Base-by-base conservation (phyloP, 1,284 basidiomycete species). In the Anthracocystis walkeri region DNA sequence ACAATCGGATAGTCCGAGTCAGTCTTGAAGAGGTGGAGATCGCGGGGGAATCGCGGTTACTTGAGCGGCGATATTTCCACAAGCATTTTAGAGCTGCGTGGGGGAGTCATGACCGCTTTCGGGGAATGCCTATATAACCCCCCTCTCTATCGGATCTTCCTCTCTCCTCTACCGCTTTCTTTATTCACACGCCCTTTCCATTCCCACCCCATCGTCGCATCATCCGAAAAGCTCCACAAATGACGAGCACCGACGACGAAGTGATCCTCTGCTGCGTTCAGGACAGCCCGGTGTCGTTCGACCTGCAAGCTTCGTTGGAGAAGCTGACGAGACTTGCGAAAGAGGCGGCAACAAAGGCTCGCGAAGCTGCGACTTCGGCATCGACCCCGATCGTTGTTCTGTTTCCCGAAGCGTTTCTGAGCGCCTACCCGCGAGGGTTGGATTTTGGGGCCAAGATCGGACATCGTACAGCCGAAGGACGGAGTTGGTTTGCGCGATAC, bases 371-470 rank as follows among this genome's bases (percentile, higher is more conserved):
- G 0, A 29, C 53, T 16, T 60, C 57, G 7, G 20, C 56, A 7
- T 25, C 42, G 8, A 55, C 52, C 10, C 65, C 70, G n/a, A 60
- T 74, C 8, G 58, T 92, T 2, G 90, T 88, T 27, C 90, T 92
- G 16, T 91, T 92, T 78, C 91, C 91, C 3, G 91, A 92, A 82
- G 91, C 90, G 20, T 92, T 91, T 35, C 63, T 86, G 18, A 74
- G 70, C 25, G 84, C 78, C 5, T 87, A 87, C 51, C 86, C 86
- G 2, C 69, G 86, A 18, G 82, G 84, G 16, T 57, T 84, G 16
- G 80, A 73, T 29, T 78, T 78, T 48, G 77, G 77, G 23, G 75
- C 77, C 48, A 69, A 67, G 53, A 62, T 78, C 35, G 77, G 77
- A 7, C 60, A 72, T 16, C 69, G 77, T 8, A 68, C 74, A 10